These are phyloP conservation scores for Epithemia pelagica DNA, from an alignment of 108 stramenopile species.

Conservation along the genomic window DNA sequence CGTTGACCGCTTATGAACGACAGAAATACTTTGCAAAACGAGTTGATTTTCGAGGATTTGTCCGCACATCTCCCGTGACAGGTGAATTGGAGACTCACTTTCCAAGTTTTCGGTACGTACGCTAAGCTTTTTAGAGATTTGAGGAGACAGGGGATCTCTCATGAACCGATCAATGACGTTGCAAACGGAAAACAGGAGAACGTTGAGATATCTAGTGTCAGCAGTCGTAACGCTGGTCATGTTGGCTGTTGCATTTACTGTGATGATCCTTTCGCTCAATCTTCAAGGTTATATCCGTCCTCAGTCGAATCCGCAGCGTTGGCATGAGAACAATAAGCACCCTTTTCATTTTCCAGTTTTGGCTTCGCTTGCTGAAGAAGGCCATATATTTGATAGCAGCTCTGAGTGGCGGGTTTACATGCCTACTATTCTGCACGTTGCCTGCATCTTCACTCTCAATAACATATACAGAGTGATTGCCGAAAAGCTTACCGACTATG, in stretches of 20 bases:
- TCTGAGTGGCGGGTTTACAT: slow-evolving; percentile 40
- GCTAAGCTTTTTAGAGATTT: no score
- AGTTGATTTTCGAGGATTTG: slow-evolving; percentile 49
- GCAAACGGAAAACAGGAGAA: slow-evolving; percentile 24
- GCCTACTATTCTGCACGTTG: slow-evolving; percentile 59
- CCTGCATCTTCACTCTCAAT: slow-evolving; percentile 55
- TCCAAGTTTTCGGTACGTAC: slow-evolving; percentile 18
- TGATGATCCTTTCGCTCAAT: slow-evolving; percentile 77
- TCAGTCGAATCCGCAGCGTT: slow-evolving; percentile 31
- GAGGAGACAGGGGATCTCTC: no score
- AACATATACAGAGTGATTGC: slow-evolving; percentile 51
- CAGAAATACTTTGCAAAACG: slow-evolving; percentile 30
- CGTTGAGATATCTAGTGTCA: slow-evolving; percentile 44
- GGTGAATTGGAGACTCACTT: slow-evolving; percentile 50
- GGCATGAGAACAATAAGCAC: slow-evolving; percentile 30
- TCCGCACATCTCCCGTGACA: slow-evolving; percentile 55
- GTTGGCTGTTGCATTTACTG: slow-evolving; percentile 45
- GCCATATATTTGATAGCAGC: slow-evolving; percentile 50
- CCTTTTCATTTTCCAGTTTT: slow-evolving; percentile 52
- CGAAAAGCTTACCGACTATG: slow-evolving; percentile 56
- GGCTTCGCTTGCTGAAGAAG: slow-evolving; percentile 48
- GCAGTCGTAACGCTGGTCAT: slow-evolving; percentile 46
- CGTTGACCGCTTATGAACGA: slow-evolving; percentile 8
- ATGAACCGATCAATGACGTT: no score
- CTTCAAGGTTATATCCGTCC: slow-evolving; percentile 69